Conservation (phyloP, 2,329 filamentous ascomycete species). For the Venturiaceae sp. region DNA sequence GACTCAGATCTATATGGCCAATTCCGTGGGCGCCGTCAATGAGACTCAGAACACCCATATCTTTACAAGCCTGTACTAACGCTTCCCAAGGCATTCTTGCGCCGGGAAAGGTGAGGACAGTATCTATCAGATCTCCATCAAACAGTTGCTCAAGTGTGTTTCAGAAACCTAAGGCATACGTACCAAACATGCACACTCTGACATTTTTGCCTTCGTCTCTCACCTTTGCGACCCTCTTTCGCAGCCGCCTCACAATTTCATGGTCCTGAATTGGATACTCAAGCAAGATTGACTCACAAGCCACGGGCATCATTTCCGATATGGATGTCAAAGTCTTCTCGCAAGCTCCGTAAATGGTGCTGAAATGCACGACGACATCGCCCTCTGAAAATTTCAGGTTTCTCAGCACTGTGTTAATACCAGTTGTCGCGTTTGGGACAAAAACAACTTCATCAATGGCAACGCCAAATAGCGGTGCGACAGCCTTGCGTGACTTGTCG, state of each 20-base stretch:
- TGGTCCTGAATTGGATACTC: slow-evolving; percentile 64
- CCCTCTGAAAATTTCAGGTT: slow-evolving; percentile 58
- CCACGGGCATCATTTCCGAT: slow-evolving; percentile 52
- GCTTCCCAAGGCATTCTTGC: slow-evolving; percentile 69
- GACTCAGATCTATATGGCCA: slow-evolving; percentile 65
- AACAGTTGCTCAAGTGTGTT: slow-evolving; percentile 46
- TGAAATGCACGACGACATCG: slow-evolving; percentile 72
- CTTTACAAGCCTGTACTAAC: slow-evolving; percentile 53
- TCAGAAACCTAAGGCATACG: background rate
- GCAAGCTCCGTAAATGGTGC: slow-evolving; percentile 68
- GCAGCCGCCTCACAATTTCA: slow-evolving; percentile 54
- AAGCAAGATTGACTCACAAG: slow-evolving; percentile 46
- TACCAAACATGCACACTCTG: slow-evolving; percentile 54
- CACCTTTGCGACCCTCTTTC: slow-evolving; percentile 50
- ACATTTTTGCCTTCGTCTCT: slow-evolving; percentile 49
- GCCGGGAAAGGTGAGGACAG: slow-evolving; percentile 68
- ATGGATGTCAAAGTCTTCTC: slow-evolving; percentile 66
- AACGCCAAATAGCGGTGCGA: slow-evolving; percentile 58
- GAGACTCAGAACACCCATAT: slow-evolving; percentile 58
- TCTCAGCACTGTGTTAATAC: slow-evolving; percentile 68
- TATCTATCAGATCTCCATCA: slow-evolving; percentile 42
- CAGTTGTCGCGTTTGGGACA: slow-evolving; percentile 71
- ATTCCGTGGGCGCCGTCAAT: slow-evolving; percentile 81
- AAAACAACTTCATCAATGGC: slow-evolving; percentile 61
- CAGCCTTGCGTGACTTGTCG: slow-evolving; percentile 51